Percentiles rank a stretch among this genome's conserved stretches.
phyloP scores from a whole-genome alignment of 139 green algal species.

The Chlorella sp. region DNA sequence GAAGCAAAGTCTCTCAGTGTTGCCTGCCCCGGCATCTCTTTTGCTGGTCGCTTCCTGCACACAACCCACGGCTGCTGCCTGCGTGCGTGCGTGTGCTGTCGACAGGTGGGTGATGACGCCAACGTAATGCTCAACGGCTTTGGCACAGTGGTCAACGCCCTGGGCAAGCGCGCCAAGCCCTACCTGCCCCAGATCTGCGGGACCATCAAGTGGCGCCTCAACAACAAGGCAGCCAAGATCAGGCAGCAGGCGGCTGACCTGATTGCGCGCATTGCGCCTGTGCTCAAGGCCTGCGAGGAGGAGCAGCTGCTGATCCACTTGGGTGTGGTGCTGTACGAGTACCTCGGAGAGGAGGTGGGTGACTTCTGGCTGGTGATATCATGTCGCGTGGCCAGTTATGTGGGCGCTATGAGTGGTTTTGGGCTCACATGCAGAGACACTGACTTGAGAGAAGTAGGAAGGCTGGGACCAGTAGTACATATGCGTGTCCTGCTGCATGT shows the following conservation, averaged over 20 bases:
- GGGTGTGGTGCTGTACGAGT: constrained; percentile 95
- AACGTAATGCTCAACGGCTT: constrained; percentile 97
- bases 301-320: constrained; percentile 96
- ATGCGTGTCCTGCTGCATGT: no score
- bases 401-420: no score
- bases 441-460: no score
- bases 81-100: not conserved
- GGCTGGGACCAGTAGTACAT: no score
- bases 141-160: constrained; percentile 89
- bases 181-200: constrained; percentile 94
- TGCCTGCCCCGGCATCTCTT: not conserved
- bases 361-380: no score
- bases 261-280: constrained; percentile 86
- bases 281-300: constrained; percentile 86
- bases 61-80: not conserved
- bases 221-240: constrained; percentile 96
- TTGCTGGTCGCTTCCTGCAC: no score
- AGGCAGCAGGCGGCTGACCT: constrained; percentile 97
- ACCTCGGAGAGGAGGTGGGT: constrained; percentile 98
- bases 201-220: constrained; percentile 99
- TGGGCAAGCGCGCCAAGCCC: constrained; percentile 86
- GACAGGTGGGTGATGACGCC: constrained; percentile 68
- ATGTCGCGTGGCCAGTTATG: no score
- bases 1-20: no score
- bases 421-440: no score